Conservation (phyloP, 345 rosid species). For the Bruguiera parviflora region DNA sequence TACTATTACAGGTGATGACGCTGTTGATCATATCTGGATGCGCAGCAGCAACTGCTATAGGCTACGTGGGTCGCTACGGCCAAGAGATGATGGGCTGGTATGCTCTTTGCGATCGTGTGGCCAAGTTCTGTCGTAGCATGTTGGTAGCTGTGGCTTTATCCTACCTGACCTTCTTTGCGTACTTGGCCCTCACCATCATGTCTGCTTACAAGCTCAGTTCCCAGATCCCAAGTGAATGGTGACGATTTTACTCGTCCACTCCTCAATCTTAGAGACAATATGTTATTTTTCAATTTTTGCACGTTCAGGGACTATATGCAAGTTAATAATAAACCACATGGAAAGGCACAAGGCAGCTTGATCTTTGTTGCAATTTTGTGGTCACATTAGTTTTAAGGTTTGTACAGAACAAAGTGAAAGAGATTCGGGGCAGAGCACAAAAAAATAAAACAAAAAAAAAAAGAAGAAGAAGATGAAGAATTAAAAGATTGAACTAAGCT, state of each 20-base stretch:
- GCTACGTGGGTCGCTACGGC: slow-evolving; percentile 43
- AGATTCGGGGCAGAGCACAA: background rate
- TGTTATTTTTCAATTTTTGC: too few species aligned
- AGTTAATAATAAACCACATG: too few species aligned
- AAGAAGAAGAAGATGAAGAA: background rate
- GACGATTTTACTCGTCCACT: too few species aligned
- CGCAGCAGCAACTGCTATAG: slow-evolving; percentile 51
- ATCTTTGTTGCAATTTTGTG: too few species aligned
- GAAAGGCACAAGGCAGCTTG: background rate
- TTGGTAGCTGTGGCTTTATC: slow-evolving; percentile 38
- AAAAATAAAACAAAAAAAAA: background rate
- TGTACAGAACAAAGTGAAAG: background rate
- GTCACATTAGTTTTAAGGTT: too few species aligned
- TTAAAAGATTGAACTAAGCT: background rate
- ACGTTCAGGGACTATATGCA: too few species aligned
- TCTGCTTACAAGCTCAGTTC: slow-evolving; percentile 34
- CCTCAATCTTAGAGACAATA: too few species aligned
- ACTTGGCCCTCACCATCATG: slow-evolving; percentile 33
- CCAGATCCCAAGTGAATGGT: background rate
- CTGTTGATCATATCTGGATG: slow-evolving; percentile 48
- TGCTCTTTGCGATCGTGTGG: slow-evolving; percentile 32
- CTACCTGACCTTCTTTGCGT: slow-evolving; percentile 45
- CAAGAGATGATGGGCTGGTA: slow-evolving; percentile 41
- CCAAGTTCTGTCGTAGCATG: slow-evolving; percentile 40
- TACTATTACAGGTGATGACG: slow-evolving; percentile 41